A percentile compares a stretch with the other conserved stretches of the same genome.
These are phyloP conservation scores for Rhodotorula toruloides DNA, from an alignment of 768 basidiomycete genomes.

Conservation along the genomic window DNA sequence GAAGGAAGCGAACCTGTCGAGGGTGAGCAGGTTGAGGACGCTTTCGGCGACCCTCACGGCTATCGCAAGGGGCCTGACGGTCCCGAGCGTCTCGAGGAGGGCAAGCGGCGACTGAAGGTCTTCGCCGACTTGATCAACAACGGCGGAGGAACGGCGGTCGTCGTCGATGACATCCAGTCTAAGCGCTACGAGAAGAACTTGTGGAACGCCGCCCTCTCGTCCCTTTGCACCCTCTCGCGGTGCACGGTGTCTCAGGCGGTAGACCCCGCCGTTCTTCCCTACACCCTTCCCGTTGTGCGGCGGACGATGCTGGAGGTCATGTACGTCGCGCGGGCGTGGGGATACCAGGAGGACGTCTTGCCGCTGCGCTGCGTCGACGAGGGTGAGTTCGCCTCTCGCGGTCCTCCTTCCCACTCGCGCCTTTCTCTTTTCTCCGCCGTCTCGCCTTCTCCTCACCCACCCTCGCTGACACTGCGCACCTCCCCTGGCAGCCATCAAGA, in stretches of 20 bases:
- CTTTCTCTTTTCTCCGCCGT: no score
- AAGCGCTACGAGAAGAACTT: conserved; percentile 25
- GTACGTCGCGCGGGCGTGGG: conserved; percentile 35
- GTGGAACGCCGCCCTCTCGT: conserved; percentile 14
- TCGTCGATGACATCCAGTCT: conserved; percentile 24
- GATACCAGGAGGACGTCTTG: conserved; percentile 25
- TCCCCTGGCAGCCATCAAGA: conserved; percentile 3
- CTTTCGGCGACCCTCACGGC: conserved; percentile 24
- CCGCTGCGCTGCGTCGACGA: conserved; percentile 31
- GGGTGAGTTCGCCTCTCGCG: background rate
- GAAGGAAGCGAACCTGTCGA: conserved; percentile 24
- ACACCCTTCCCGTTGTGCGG: conserved; percentile 30
- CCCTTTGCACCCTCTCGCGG: conserved; percentile 32
- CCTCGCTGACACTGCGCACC: background rate
- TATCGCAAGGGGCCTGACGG: conserved; percentile 22
- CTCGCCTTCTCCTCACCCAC: background rate
- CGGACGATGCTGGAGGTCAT: conserved; percentile 34
- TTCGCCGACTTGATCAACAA: conserved; percentile 27
- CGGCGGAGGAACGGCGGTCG: conserved; percentile 24
- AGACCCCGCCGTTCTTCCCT: conserved; percentile 22
- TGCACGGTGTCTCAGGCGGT: conserved; percentile 18
- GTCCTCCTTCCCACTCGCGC: no score
- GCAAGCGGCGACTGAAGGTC: conserved; percentile 3
- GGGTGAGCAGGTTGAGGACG: background rate
- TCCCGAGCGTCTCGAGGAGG: conserved; percentile 16